Base-by-base conservation (phyloP, 2,329 filamentous ascomycete species). In the Leptoxyphium fumago region DNA sequence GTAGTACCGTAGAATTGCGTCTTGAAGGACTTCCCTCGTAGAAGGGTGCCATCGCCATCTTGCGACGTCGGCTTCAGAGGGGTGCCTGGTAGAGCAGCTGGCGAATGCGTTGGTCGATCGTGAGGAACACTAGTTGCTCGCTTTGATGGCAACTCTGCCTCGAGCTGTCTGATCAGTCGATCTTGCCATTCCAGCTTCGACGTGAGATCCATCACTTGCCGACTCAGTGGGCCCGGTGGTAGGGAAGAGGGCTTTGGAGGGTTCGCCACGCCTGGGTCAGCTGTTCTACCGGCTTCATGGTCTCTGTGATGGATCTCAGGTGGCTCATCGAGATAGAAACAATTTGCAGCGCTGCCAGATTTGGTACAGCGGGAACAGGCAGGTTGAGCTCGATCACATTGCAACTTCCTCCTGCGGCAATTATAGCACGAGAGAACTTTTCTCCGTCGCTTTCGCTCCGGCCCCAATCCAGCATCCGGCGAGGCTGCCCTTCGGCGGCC, bases 361-460 rank as follows among this genome's bases (percentile, higher is more conserved):
- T 62, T 68, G 17, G 61, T 58, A 44, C 67, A 70, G 38, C 66
- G 57, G 32, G 63, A 61, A 45, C 66, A 70, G 2, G 67, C 61
- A 29, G 66, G 66, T 48, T 64, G 61, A 4, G 61, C 56, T 34
- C 66, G 63, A 49, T 69, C 67, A 50, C 67, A 69, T 50, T 68
- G 66, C 49, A 70, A 62, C 50, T 69, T 69, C n/a, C 66, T 58
- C 38, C 61, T 60, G 42, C 66, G 61, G 55, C 67, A 70, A 10
- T 67, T 63, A 48, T 64, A 67, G 48, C 66, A 70, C 2, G 66
- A 69, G 8, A 70, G 52, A 13, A 68, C 66, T 52, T 68, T 69
- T 14, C 67, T 59, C 45, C 67, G 64, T 48, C 66, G 64, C 46
- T 67, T 68, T 3, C 58, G 53, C n/a, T 65, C 63, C 15, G 32